phyloP scores from a whole-genome alignment of 768 basidiomycete genomes.

The Leucocoprinus birnbaumii region DNA sequence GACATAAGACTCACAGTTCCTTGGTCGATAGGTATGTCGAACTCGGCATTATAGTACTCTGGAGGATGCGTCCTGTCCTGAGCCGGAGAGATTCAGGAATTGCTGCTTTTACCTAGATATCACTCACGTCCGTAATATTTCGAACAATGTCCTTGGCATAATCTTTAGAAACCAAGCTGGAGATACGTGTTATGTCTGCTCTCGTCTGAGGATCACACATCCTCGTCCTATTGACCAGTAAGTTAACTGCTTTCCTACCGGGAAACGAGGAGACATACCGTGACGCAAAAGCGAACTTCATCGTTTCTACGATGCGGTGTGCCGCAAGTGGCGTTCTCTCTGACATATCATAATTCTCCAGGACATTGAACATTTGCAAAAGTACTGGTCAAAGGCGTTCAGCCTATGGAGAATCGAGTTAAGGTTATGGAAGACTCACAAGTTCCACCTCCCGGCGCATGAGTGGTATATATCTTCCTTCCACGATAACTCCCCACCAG shows the following conservation, averaged over 20 bases:
- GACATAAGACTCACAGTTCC: conserved; percentile 65
- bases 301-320: conserved; percentile 80
- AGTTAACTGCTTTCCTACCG: not conserved
- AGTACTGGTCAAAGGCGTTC: conserved; percentile 43
- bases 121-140: conserved; percentile 79
- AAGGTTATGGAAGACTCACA: conserved; percentile 25
- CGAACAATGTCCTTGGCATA: conserved; percentile 58
- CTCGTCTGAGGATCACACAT: conserved; percentile 76
- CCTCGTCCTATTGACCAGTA: conserved; percentile 52
- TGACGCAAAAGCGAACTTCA: conserved; percentile 72
- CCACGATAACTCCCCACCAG: conserved; percentile 78
- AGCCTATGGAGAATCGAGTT: not conserved
- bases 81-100: not conserved
- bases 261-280: conserved; percentile 29
- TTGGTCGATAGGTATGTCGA: conserved; percentile 76
- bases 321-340: conserved; percentile 60
- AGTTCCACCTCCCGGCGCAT: conserved; percentile 85
- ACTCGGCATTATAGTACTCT: conserved; percentile 82
- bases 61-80: conserved; percentile 81
- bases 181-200: conserved; percentile 53
- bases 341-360: conserved; percentile 67
- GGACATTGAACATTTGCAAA: conserved; percentile 85
- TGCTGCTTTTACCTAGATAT: not conserved
- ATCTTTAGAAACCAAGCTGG: conserved; percentile 63
- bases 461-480: conserved; percentile 78